These are phyloP conservation scores for Brassica rapa DNA, from an alignment of 345 rosid genomes.

Conservation along the genomic window DNA sequence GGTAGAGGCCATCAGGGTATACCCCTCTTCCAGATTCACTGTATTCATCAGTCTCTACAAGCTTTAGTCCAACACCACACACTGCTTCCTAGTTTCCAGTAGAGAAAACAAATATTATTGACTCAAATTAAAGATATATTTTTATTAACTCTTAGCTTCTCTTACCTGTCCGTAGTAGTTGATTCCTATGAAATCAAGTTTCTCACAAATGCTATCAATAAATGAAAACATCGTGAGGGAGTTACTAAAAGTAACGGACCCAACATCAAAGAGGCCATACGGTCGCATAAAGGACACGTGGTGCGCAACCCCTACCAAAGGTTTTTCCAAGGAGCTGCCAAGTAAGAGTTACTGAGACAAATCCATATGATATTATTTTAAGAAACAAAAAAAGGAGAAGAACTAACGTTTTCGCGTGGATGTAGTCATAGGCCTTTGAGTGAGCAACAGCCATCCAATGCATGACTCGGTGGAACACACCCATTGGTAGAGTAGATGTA, in stretches of 20 bases:
- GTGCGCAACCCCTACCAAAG: conserved; percentile 82
- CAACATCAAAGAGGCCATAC: conserved; percentile 83
- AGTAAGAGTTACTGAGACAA: conserved; percentile 3
- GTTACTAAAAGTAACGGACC: conserved; percentile 74
- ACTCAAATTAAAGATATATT: too few species aligned
- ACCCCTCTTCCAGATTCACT: conserved; percentile 99
- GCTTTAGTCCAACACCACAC: conserved; percentile 76
- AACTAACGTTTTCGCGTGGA: conserved; percentile 63
- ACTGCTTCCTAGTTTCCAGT: conserved; percentile 69
- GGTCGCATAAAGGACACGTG: conserved; percentile 93
- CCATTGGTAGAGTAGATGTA: conserved; percentile 84
- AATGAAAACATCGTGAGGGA: conserved; percentile 75
- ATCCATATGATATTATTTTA: neutral
- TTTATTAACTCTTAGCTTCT: too few species aligned
- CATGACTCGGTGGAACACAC: conserved; percentile 81
- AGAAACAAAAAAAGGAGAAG: too few species aligned
- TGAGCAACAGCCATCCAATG: conserved; percentile 91
- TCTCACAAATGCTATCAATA: conserved; percentile 67
- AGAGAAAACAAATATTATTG: too few species aligned
- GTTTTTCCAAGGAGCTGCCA: conserved; percentile 34
- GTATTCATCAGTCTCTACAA: conserved; percentile 89
- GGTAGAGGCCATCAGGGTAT: conserved; percentile 90
- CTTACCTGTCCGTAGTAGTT: conserved; percentile 96
- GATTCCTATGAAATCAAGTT: conserved; percentile 88
- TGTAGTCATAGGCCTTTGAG: conserved; percentile 77